Evolutionary conservation across 768 basidiomycete genomes (phyloP).

Genomic region (Omphalotus guepiniiformis): DNA sequence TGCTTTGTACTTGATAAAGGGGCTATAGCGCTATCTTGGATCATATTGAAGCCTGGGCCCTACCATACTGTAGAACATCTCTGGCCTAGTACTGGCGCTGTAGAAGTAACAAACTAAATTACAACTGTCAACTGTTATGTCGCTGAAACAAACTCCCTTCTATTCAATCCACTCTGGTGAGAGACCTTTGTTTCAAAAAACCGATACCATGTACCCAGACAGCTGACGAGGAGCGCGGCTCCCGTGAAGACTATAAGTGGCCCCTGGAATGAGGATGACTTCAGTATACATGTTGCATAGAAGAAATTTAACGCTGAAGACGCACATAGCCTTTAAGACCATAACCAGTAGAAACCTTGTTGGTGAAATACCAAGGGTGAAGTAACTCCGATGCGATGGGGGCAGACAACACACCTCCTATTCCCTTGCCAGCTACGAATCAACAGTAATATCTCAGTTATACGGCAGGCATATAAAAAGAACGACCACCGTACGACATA

Average conservation of each 20-base stretch:
- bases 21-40: too few species aligned
- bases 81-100: too few species aligned
- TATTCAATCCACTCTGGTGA: background rate
- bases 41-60: too few species aligned
- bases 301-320: background rate
- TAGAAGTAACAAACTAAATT: too few species aligned
- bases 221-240: background rate
- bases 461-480: background rate
- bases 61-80: too few species aligned
- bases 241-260: constrained; percentile 6
- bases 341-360: constrained; percentile 5
- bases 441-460: background rate
- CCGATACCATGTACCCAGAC: constrained; percentile 1
- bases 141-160: too few species aligned
- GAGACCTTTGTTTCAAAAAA: background rate
- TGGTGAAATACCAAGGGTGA: constrained; percentile 9
- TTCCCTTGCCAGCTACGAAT: constrained; percentile 1
- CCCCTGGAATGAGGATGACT: background rate
- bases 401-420: constrained; percentile 8
- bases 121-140: too few species aligned
- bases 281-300: background rate
- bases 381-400: constrained; percentile 9
- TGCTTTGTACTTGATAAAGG: too few species aligned
- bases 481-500: background rate
- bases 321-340: constrained; percentile 11